Conservation (phyloP, 306 rosid species). For the Datisca glomerata region DNA sequence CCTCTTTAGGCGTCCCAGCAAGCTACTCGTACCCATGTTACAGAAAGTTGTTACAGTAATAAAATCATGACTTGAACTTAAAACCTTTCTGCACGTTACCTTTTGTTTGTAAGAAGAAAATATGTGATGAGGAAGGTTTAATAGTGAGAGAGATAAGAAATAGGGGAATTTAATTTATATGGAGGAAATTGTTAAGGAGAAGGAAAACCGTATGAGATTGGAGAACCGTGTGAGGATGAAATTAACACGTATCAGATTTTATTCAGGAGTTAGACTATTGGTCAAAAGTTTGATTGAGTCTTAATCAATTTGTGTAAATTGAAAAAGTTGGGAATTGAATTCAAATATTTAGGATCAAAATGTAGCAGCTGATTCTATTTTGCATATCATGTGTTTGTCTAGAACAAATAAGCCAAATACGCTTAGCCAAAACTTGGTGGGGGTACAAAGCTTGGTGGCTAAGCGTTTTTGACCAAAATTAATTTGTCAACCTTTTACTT, state of each 20-base stretch:
- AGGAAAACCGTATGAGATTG: background rate
- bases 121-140: background rate
- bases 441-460: too few relatives aligned
- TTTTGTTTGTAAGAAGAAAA: background rate
- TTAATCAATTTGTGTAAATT: background rate
- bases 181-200: background rate
- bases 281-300: background rate
- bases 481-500: too few relatives aligned
- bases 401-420: too few relatives aligned
- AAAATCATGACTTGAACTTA: background rate
- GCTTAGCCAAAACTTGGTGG: too few relatives aligned
- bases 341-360: too few relatives aligned
- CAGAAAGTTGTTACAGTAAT: background rate
- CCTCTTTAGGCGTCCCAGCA: conserved; percentile 33
- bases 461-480: too few relatives aligned
- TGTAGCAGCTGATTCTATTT: too few relatives aligned
- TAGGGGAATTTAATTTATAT: background rate
- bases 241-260: background rate
- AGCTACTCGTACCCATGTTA: conserved; percentile 15
- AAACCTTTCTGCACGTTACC: too few relatives aligned
- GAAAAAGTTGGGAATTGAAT: too few relatives aligned
- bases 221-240: conserved; percentile 8
- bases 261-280: background rate
- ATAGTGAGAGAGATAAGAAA: background rate
- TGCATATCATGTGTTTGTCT: too few relatives aligned